Evolutionary conservation across 108 stramenopile genomes (phyloP).

Genomic region (Skeletonema potamos): DNA sequence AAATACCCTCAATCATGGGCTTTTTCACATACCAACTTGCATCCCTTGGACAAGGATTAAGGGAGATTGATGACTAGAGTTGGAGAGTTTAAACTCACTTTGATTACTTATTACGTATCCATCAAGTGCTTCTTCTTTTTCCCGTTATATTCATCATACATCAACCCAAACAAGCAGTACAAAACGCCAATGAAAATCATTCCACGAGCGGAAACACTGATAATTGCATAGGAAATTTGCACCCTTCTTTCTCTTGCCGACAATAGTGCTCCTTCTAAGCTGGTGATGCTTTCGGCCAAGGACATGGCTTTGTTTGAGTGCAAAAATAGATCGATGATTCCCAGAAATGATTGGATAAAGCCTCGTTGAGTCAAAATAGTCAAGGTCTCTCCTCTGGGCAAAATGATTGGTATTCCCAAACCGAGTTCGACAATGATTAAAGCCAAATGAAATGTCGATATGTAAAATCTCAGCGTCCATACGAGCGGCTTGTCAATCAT

Average conservation of each 20-base stretch:
- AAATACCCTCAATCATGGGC: constrained; percentile 75
- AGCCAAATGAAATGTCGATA: constrained; percentile 17
- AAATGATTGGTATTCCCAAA: constrained; percentile 5
- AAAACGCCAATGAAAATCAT: constrained; percentile 16
- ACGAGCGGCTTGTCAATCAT: constrained; percentile 17
- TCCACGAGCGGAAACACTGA: constrained; percentile 26
- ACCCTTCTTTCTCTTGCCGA: constrained; percentile 9
- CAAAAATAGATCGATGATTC: constrained; percentile 27
- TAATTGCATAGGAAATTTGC: constrained; percentile 20
- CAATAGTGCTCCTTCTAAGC: background rate
- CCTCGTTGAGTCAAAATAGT: constrained; percentile 27
- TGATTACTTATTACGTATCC: background rate
- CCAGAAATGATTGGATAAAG: constrained; percentile 31
- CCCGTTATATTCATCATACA: constrained; percentile 12
- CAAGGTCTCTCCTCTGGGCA: constrained; percentile 21
- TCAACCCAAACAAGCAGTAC: constrained; percentile 23
- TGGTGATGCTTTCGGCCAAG: background rate
- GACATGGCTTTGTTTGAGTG: constrained; percentile 15
- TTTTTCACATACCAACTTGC: constrained; percentile 90
- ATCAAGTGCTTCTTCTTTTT: background rate
- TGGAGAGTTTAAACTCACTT: background rate
- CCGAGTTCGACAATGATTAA: constrained; percentile 23
- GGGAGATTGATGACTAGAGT: constrained; percentile 48
- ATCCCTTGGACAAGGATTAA: constrained; percentile 67
- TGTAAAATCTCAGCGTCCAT: constrained; percentile 19